Base-by-base conservation (phyloP, 148 eudicot species). In the Simmondsia chinensis region DNA sequence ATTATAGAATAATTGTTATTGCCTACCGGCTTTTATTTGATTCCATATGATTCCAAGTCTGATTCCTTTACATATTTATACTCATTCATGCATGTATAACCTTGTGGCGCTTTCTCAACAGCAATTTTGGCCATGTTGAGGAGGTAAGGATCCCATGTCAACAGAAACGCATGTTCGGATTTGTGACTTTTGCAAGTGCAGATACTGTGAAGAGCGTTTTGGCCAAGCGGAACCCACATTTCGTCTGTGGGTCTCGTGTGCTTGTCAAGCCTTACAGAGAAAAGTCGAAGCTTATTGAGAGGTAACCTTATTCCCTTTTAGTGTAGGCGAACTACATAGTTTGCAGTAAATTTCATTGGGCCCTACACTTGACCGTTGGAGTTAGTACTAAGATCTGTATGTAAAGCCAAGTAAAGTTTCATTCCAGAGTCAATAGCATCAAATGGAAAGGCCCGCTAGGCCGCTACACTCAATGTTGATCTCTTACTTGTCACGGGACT, bases 91-190 rank as follows among this genome's bases (percentile, higher is more conserved):
- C 7, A 19, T 33, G 16, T 41, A 29, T 27, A 21, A 16, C 20
- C 7, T 4, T n/a, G 5, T 41, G 29, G 13, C 11, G 11, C n/a
- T 9, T 43, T 28, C 25, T 39, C 51, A 35, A 26, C 50, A 75
- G 82, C 59, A 32, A 61, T 13, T 71, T 63, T 45, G 82, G 82
- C 13, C 47, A 26, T 0, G 82, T 75, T 14, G 65, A 67, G 41
- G 82, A 75, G 31, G 82, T 75, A 17, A 56, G 82, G 39, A 67
- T 75, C 31, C 82, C 82, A n/a, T 63, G 82, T 57, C 82, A 67
- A 49, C 65, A 60, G 37, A 56, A 56, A 45, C 64, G 82, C 47
- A 75, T 75, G 82, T 75, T 63, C 50, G 82, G 82, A 35, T 75
- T 75, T 33, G 82, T 75, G 1, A 75, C 77, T 3, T 75, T 75